phyloP scores from a whole-genome alignment of 345 rosid genomes.

The Aethionema arabicum region DNA sequence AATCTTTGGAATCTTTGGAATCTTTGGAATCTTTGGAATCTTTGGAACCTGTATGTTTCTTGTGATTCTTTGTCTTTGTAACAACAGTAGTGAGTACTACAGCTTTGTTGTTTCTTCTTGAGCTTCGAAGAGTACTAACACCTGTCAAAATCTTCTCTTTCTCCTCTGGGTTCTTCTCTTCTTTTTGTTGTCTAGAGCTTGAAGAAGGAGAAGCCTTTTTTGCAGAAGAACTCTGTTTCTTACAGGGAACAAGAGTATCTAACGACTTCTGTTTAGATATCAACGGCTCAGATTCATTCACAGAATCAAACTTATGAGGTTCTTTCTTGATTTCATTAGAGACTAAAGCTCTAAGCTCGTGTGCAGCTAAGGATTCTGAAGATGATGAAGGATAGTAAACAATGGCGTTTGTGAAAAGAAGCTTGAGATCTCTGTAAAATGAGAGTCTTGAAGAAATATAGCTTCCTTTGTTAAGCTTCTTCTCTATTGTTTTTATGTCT shows the following conservation, averaged over 20 bases:
- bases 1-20: too few species aligned
- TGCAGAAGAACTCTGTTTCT: constrained; percentile 50
- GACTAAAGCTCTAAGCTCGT: constrained; percentile 47
- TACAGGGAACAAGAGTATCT: constrained; percentile 51
- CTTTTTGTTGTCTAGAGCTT: constrained; percentile 35
- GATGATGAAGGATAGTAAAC: constrained; percentile 59
- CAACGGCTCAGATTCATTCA: constrained; percentile 33
- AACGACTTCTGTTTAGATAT: constrained; percentile 45
- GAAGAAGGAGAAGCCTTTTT: constrained; percentile 43
- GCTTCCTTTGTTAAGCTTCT: constrained; percentile 48
- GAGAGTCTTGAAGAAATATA: constrained; percentile 43
- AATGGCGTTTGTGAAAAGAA: constrained; percentile 65
- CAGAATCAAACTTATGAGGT: neutral
- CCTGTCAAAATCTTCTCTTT: constrained; percentile 51
- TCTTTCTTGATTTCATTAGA: constrained; percentile 39
- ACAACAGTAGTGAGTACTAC: neutral
- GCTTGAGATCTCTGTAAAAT: constrained; percentile 65
- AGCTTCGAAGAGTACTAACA: constrained; percentile 42
- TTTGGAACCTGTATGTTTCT: neutral
- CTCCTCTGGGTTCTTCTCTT: constrained; percentile 30
- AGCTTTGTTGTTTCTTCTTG: constrained; percentile 53
- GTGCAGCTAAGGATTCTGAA: constrained; percentile 48
- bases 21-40: too few species aligned
- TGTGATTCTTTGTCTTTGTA: constrained; percentile 21
- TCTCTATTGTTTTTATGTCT: constrained; percentile 57